These are phyloP conservation scores for Carex scoparia DNA, from an alignment of 176 grass and related monocot species.

Conservation along the genomic window DNA sequence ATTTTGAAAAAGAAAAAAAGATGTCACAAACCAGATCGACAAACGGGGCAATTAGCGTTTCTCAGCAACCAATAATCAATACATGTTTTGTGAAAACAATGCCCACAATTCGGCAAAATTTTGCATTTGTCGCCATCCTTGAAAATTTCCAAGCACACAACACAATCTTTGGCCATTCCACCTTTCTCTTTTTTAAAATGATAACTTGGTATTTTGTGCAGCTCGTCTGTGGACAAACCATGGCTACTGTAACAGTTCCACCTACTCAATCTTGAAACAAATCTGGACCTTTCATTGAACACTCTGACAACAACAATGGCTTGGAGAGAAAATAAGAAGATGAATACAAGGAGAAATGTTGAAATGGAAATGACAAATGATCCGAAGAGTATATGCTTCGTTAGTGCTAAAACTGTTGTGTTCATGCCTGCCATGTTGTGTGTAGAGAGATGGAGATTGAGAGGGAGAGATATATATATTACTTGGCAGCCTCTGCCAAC, in stretches of 20 bases:
- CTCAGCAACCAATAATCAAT: constrained; percentile 18
- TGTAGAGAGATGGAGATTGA: background rate
- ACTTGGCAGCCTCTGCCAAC: too few relatives aligned
- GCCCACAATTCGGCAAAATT: background rate
- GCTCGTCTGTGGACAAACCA: background rate
- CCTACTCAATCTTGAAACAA: background rate
- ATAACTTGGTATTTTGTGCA: background rate
- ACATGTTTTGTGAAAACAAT: constrained; percentile 10
- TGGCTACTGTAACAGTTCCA: background rate
- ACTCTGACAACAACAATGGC: background rate
- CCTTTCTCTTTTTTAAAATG: background rate
- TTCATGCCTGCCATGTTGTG: background rate
- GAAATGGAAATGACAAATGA: background rate
- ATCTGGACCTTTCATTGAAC: constrained; percentile 6
- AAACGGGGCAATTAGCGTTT: constrained; percentile 10
- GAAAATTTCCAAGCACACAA: constrained; percentile 18
- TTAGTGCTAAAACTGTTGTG: background rate
- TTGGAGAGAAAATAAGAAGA: background rate
- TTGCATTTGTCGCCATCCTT: constrained; percentile 11
- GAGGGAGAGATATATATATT: background rate
- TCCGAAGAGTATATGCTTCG: background rate
- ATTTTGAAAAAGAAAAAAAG: background rate
- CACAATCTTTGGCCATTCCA: background rate
- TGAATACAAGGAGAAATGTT: background rate
- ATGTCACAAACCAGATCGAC: background rate